Conservation (phyloP, 805 yeast species). For the Teunomyces kruisii region DNA sequence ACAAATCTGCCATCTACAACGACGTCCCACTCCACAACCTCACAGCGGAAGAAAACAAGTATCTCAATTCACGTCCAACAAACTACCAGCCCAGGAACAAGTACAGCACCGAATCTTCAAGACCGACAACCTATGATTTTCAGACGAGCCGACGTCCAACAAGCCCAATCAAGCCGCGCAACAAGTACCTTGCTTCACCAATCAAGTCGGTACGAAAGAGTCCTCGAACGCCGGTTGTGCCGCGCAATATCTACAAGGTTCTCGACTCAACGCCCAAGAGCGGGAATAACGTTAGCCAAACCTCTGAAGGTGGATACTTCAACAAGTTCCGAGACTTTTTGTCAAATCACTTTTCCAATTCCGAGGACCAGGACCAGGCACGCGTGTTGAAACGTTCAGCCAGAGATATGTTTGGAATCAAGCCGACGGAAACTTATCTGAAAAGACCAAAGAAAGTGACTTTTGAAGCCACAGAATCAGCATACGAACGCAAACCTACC, state of each 20-base stretch:
- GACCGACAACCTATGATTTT: not conserved
- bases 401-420: constrained; percentile 10
- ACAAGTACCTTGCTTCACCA: constrained; percentile 1
- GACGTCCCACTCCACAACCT: constrained; percentile 1
- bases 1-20: constrained; percentile 1
- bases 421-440: not conserved
- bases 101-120: not conserved
- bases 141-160: not conserved
- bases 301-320: not conserved
- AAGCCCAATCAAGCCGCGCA: not conserved
- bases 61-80: constrained; percentile 2
- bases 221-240: not conserved
- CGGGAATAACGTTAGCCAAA: not conserved
- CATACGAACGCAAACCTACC: not conserved
- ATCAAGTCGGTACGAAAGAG: constrained; percentile 1
- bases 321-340: constrained; percentile 1
- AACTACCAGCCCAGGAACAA: not conserved
- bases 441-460: constrained; percentile 13
- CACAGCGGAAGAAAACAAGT: constrained; percentile 1
- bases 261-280: not conserved
- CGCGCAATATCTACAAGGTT: not conserved
- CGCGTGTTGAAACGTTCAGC: constrained; percentile 16
- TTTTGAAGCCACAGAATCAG: constrained; percentile 7
- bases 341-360: not conserved
- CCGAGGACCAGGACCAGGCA: constrained; percentile 1